Conservation (phyloP, 1,284 basidiomycete species). For the Trichosporon asahii region DNA sequence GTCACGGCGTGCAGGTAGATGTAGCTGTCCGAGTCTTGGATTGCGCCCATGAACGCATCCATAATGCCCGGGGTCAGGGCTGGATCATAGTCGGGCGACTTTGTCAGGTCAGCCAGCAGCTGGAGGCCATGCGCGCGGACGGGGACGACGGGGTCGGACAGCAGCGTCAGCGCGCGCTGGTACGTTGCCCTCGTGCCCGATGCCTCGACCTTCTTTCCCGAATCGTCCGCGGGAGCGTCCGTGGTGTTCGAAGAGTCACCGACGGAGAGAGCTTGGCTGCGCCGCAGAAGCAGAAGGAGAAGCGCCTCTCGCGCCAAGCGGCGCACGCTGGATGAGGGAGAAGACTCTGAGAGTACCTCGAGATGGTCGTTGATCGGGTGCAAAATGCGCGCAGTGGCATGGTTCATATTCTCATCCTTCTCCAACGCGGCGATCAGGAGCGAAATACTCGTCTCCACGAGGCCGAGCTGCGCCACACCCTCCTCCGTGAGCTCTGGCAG, state of each 20-base stretch:
- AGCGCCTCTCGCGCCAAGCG: slow-evolving; percentile 64
- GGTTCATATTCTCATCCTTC: slow-evolving; percentile 70
- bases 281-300: slow-evolving; percentile 37
- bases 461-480: slow-evolving; percentile 50
- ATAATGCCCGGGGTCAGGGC: slow-evolving; percentile 77
- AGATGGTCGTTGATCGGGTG: slow-evolving; percentile 68
- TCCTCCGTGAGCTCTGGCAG: slow-evolving; percentile 27
- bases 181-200: slow-evolving; percentile 63
- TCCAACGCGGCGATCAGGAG: slow-evolving; percentile 76
- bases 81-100: slow-evolving; percentile 40
- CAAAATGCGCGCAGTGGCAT: slow-evolving; percentile 61
- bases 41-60: slow-evolving; percentile 77
- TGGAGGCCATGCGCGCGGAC: slow-evolving; percentile 89
- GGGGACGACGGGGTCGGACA: slow-evolving; percentile 91
- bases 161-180: slow-evolving; percentile 77
- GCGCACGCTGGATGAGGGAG: slow-evolving; percentile 56
- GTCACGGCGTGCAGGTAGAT: slow-evolving; percentile 91
- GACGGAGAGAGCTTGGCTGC: slow-evolving; percentile 19
- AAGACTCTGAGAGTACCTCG: slow-evolving; percentile 56
- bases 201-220: slow-evolving; percentile 41
- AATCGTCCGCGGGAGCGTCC: background rate
- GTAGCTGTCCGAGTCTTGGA: slow-evolving; percentile 92
- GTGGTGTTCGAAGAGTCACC: background rate
- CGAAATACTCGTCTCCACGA: slow-evolving; percentile 71
- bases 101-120: slow-evolving; percentile 72